phyloP scores from a whole-genome alignment of 164 flowering plant genomes.

The Taxillus chinensis region DNA sequence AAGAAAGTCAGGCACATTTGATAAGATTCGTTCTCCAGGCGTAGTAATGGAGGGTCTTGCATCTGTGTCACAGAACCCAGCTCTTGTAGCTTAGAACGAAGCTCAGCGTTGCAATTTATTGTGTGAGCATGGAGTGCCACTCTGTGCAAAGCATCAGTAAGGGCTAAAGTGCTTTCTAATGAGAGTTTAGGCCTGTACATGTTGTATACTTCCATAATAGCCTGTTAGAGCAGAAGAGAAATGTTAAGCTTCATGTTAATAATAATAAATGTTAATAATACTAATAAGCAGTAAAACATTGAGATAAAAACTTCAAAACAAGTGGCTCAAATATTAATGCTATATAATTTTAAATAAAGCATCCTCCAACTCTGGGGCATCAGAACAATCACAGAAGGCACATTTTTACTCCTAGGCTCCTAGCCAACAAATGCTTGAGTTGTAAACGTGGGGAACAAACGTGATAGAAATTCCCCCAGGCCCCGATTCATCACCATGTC shows the following conservation, averaged over 20 bases:
- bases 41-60: slow-evolving; percentile 95
- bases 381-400: too few relatives aligned
- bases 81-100: slow-evolving; percentile 79
- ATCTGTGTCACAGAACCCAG: slow-evolving; percentile 74
- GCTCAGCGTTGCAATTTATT: slow-evolving; percentile 44
- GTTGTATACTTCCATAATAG: slow-evolving; percentile 85
- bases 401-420: too few relatives aligned
- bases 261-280: too few relatives aligned
- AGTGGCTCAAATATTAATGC: too few relatives aligned
- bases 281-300: too few relatives aligned
- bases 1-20: slow-evolving; percentile 81
- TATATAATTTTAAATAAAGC: too few relatives aligned
- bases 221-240: slow-evolving; percentile 34
- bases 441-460: too few relatives aligned
- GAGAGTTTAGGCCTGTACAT: slow-evolving; percentile 70
- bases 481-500: too few relatives aligned
- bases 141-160: slow-evolving; percentile 67
- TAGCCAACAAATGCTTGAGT: too few relatives aligned
- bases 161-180: slow-evolving; percentile 45
- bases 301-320: too few relatives aligned
- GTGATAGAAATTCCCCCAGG: too few relatives aligned
- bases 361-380: too few relatives aligned
- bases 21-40: slow-evolving; percentile 87
- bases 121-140: slow-evolving; percentile 80
- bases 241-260: not conserved